Evolutionary conservation across 768 basidiomycete genomes (phyloP).

Genomic region (Lepiota venenata): DNA sequence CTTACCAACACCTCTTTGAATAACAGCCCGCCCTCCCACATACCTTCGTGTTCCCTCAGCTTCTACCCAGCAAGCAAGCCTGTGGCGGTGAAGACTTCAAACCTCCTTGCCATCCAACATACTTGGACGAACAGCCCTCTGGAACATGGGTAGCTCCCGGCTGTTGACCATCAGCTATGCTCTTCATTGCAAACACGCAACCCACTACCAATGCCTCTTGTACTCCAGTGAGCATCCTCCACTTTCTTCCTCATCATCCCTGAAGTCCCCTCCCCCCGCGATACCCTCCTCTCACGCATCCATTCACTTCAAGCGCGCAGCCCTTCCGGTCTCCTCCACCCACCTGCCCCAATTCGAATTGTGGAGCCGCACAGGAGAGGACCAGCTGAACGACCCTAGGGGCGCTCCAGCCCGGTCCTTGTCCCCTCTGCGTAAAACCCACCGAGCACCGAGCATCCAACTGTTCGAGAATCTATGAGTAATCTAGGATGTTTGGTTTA

Average conservation of each 20-base stretch:
- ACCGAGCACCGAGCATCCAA: too few relatives aligned
- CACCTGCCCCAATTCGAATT: background rate
- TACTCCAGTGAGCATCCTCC: background rate
- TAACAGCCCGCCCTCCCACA: slow-evolving; percentile 32
- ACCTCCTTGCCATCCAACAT: background rate
- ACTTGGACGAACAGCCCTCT: slow-evolving; percentile 1
- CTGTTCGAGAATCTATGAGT: too few relatives aligned
- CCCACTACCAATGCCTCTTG: background rate
- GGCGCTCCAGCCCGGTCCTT: background rate
- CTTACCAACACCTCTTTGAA: slow-evolving; percentile 34
- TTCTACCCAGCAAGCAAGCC: slow-evolving; percentile 23
- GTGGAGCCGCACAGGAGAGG: too few relatives aligned
- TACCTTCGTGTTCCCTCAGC: slow-evolving; percentile 29
- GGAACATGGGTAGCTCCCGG: background rate
- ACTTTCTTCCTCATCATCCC: background rate
- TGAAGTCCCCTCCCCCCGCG: background rate
- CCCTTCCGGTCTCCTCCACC: background rate
- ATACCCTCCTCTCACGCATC: slow-evolving; percentile 5
- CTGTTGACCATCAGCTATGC: background rate
- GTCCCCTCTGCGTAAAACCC: background rate
- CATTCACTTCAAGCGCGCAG: slow-evolving; percentile 8
- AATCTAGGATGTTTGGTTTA: too few relatives aligned
- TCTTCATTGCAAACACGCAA: background rate
- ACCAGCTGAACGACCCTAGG: background rate
- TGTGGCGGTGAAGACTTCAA: slow-evolving; percentile 1